Evolutionary conservation across 2,329 filamentous ascomycete genomes (phyloP).

Genomic region (Ascosphaera aggregata): DNA sequence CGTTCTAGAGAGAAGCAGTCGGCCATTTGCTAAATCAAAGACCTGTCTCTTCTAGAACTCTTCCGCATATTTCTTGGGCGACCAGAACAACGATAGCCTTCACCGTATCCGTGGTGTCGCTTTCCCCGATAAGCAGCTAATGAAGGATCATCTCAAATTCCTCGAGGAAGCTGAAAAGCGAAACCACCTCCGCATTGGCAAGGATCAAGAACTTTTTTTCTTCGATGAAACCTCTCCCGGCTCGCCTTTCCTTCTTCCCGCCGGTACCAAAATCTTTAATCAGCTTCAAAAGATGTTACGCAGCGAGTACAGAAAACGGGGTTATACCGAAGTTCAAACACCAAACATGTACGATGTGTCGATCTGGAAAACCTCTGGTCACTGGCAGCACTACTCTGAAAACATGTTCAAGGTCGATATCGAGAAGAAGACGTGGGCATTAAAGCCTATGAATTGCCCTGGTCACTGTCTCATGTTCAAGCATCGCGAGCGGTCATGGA

Average conservation of each 20-base stretch:
- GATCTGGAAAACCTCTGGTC: constrained; percentile 84
- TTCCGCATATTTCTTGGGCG: constrained; percentile 79
- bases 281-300: constrained; percentile 60
- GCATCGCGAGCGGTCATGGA: constrained; percentile 63
- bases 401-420: constrained; percentile 77
- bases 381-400: constrained; percentile 84
- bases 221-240: constrained; percentile 89
- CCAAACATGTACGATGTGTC: constrained; percentile 92
- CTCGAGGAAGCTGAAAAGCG: constrained; percentile 95
- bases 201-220: constrained; percentile 93
- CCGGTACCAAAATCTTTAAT: constrained; percentile 87
- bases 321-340: constrained; percentile 84
- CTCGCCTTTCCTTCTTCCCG: constrained; percentile 75
- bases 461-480: constrained; percentile 78
- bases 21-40: not conserved
- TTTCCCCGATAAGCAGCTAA: constrained; percentile 89
- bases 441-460: constrained; percentile 98
- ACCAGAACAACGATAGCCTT: constrained; percentile 80
- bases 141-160: constrained; percentile 84
- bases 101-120: constrained; percentile 94
- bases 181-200: constrained; percentile 81
- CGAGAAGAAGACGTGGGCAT: constrained; percentile 63
- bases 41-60: constrained; percentile 35
- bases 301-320: constrained; percentile 75
- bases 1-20: not conserved